Evolutionary conservation across 345 rosid genomes (phyloP).

Genomic region (Sisymbrium irio): DNA sequence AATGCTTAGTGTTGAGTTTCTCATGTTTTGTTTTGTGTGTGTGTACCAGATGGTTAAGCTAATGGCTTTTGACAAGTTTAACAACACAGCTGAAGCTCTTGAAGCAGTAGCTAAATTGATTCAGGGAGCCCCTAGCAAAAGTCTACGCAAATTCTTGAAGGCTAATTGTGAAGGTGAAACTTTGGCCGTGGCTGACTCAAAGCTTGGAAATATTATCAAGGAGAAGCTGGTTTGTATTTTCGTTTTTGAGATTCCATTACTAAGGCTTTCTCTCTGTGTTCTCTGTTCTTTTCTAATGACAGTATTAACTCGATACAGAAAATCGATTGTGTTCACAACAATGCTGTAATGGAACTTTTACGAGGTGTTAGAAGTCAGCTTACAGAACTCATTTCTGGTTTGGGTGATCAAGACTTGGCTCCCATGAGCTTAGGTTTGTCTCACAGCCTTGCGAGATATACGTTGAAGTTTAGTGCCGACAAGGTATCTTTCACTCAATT

Average conservation of each 20-base stretch:
- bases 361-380: slow-evolving; percentile 77
- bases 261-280: neutral
- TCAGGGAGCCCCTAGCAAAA: slow-evolving; percentile 66
- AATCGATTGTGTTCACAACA: slow-evolving; percentile 83
- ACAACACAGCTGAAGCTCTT: slow-evolving; percentile 72
- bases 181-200: slow-evolving; percentile 75
- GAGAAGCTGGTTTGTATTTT: slow-evolving; percentile 63
- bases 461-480: slow-evolving; percentile 84
- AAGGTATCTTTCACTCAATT: slow-evolving; percentile 46
- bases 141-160: slow-evolving; percentile 65
- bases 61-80: slow-evolving; percentile 70
- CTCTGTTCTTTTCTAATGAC: neutral
- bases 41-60: slow-evolving; percentile 60
- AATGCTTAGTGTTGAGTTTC: neutral
- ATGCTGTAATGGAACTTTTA: slow-evolving; percentile 80
- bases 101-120: slow-evolving; percentile 65
- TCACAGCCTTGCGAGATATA: slow-evolving; percentile 82
- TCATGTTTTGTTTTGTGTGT: neutral
- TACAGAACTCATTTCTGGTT: slow-evolving; percentile 77
- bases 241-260: neutral
- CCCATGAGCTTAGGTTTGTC: slow-evolving; percentile 94
- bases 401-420: slow-evolving; percentile 70
- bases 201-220: slow-evolving; percentile 85
- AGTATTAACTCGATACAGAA: slow-evolving; percentile 40
- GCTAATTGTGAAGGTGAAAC: slow-evolving; percentile 65